Percentiles rank a stretch among this genome's conserved stretches.
phyloP scores from a whole-genome alignment of 2,329 filamentous ascomycete genomes.

The Hypoxylon sp. region DNA sequence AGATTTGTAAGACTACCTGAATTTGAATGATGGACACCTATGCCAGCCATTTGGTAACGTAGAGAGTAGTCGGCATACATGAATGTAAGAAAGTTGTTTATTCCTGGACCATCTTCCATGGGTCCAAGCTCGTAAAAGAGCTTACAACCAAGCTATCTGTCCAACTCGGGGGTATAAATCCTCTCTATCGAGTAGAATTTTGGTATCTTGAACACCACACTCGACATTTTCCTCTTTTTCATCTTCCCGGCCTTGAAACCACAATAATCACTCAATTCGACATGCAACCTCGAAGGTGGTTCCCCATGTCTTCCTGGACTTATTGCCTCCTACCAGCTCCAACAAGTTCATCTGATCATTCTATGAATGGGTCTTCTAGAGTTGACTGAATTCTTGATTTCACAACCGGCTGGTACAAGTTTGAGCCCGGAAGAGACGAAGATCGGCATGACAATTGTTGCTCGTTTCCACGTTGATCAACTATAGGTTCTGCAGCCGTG shows the following conservation, averaged over 20 bases:
- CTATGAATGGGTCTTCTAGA: conserved; percentile 19
- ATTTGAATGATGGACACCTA: not conserved
- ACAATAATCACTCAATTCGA: conserved; percentile 16
- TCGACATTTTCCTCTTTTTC: not conserved
- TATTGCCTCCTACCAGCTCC: conserved; percentile 1
- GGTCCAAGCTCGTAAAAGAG: not conserved
- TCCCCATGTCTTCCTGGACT: conserved; percentile 1
- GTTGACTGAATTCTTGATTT: conserved; percentile 8
- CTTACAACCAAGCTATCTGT: conserved; percentile 11
- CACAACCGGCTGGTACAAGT: not conserved
- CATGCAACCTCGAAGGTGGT: conserved; percentile 7
- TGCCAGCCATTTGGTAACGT: not conserved
- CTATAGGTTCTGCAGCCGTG: conserved; percentile 25
- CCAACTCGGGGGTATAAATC: conserved; percentile 24
- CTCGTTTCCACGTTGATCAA: conserved; percentile 1
- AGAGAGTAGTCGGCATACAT: not conserved
- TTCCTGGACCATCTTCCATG: conserved; percentile 2
- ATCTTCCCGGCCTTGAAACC: conserved; percentile 1
- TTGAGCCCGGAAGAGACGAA: conserved; percentile 8
- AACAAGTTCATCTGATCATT: not conserved
- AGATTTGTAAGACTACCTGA: too few species aligned
- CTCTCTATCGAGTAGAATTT: conserved; percentile 16
- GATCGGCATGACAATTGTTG: conserved; percentile 3
- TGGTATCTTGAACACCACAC: conserved; percentile 29
- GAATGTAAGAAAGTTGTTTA: not conserved